These are phyloP conservation scores for Hansenula lynferdii DNA, from an alignment of 1,139 yeast genomes.

Conservation along the genomic window DNA sequence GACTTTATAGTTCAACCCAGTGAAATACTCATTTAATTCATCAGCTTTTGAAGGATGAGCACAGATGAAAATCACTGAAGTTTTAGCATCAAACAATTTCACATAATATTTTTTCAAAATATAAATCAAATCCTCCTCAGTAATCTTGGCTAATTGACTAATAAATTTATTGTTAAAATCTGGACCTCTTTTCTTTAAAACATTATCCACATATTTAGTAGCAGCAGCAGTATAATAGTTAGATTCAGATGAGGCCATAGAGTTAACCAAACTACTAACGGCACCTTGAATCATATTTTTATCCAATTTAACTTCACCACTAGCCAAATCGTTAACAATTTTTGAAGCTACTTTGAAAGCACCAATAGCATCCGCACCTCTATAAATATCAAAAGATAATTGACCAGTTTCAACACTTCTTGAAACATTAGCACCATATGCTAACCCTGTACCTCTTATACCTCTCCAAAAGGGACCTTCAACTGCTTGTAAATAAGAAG, in stretches of 20 bases:
- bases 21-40: conserved; percentile 43
- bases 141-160: conserved; percentile 44
- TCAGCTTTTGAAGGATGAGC: conserved; percentile 65
- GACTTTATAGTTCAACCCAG: conserved; percentile 54
- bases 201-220: conserved; percentile 58
- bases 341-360: conserved; percentile 66
- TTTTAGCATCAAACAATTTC: conserved; percentile 51
- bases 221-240: conserved; percentile 60
- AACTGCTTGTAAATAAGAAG: conserved; percentile 75
- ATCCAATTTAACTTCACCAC: conserved; percentile 53
- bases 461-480: conserved; percentile 99
- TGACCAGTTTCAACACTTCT: conserved; percentile 64
- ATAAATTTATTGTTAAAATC: conserved; percentile 48
- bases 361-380: conserved; percentile 79
- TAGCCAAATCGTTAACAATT: conserved; percentile 58
- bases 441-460: conserved; percentile 91
- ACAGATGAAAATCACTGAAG: conserved; percentile 62
- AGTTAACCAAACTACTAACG: conserved; percentile 67
- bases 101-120: conserved; percentile 56
- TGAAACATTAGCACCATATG: conserved; percentile 76
- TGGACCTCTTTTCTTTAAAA: conserved; percentile 68
- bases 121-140: conserved; percentile 49
- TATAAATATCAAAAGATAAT: conserved; percentile 60
- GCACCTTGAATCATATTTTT: conserved; percentile 62
- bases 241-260: conserved; percentile 61